Conservation (phyloP, 2,329 filamentous ascomycete species). For the Niveomyces coronatus region DNA sequence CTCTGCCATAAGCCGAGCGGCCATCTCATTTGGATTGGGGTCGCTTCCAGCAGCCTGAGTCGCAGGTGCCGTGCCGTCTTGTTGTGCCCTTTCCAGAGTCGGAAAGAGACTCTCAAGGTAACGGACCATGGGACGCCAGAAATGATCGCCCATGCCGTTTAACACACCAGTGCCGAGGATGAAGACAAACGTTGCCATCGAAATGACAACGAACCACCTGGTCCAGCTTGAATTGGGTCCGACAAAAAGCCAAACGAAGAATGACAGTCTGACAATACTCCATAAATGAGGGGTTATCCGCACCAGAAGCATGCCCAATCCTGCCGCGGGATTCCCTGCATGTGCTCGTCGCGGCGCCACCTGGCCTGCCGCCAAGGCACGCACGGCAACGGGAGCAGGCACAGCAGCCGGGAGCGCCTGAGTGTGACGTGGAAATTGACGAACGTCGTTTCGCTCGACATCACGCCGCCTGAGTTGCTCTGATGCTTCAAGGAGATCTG, state of each 20-base stretch:
- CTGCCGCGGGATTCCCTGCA: slow-evolving; percentile 2
- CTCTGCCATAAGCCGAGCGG: slow-evolving; percentile 41
- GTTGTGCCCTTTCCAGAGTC: slow-evolving; percentile 28
- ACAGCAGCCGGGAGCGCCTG: background rate
- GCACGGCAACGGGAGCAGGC: background rate
- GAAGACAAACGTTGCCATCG: slow-evolving; percentile 44
- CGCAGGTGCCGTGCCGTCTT: slow-evolving; percentile 17
- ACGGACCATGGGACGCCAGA: slow-evolving; percentile 46
- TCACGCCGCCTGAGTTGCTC: background rate
- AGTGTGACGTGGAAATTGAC: background rate
- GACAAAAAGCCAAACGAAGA: slow-evolving; percentile 58
- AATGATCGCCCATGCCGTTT: slow-evolving; percentile 42
- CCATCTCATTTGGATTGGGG: slow-evolving; percentile 39
- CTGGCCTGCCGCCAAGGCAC: background rate
- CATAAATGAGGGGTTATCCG: slow-evolving; percentile 40
- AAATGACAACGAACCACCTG: slow-evolving; percentile 45
- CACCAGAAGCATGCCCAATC: slow-evolving; percentile 1
- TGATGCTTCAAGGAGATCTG: background rate
- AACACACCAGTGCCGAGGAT: slow-evolving; percentile 50
- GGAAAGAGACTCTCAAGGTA: slow-evolving; percentile 52
- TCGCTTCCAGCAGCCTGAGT: slow-evolving; percentile 19
- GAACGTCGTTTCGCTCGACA: background rate
- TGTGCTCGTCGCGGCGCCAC: background rate
- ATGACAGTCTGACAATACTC: slow-evolving; percentile 45
- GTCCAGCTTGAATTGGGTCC: slow-evolving; percentile 47